phyloP scores from a whole-genome alignment of 495 filamentous ascomycete genomes.

The Penicillium paradoxum region DNA sequence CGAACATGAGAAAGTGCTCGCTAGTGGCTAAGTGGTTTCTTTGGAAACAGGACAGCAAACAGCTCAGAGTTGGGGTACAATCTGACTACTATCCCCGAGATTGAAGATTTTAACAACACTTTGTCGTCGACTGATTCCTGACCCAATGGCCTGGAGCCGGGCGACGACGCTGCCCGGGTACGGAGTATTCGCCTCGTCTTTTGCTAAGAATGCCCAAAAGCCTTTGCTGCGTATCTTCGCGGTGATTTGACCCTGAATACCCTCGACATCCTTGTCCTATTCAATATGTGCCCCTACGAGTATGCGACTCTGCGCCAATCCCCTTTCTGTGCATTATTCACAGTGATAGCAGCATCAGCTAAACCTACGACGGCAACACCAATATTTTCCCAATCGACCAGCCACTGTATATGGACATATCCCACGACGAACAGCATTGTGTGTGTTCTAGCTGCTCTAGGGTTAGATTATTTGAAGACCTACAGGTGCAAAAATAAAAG shows the following conservation, averaged over 20 bases:
- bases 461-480: slow-evolving; percentile 24
- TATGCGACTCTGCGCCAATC: slow-evolving; percentile 25
- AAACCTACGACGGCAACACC: slow-evolving; percentile 46
- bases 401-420: slow-evolving; percentile 45
- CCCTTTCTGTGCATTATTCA: slow-evolving; percentile 51
- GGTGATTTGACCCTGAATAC: slow-evolving; percentile 45
- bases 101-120: slow-evolving; percentile 45
- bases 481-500: slow-evolving; percentile 22
- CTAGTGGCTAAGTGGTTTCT: slow-evolving; percentile 38
- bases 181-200: slow-evolving; percentile 16
- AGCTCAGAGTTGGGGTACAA: slow-evolving; percentile 36
- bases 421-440: slow-evolving; percentile 39
- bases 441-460: slow-evolving; percentile 46
- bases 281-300: slow-evolving; percentile 40
- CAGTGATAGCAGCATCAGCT: slow-evolving; percentile 57
- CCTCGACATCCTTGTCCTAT: slow-evolving; percentile 49
- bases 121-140: slow-evolving; percentile 41
- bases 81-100: slow-evolving; percentile 45
- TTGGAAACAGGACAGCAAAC: slow-evolving; percentile 32
- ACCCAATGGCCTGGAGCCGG: slow-evolving; percentile 5
- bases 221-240: slow-evolving; percentile 20
- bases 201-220: slow-evolving; percentile 13
- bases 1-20: slow-evolving; percentile 46
- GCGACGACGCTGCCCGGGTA: slow-evolving; percentile 14
- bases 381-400: slow-evolving; percentile 48